Percentiles rank a stretch among this genome's conserved stretches.
Evolutionary conservation across 2,329 filamentous ascomycete species (phyloP).

Genomic region (Arthrocladium fulminans): DNA sequence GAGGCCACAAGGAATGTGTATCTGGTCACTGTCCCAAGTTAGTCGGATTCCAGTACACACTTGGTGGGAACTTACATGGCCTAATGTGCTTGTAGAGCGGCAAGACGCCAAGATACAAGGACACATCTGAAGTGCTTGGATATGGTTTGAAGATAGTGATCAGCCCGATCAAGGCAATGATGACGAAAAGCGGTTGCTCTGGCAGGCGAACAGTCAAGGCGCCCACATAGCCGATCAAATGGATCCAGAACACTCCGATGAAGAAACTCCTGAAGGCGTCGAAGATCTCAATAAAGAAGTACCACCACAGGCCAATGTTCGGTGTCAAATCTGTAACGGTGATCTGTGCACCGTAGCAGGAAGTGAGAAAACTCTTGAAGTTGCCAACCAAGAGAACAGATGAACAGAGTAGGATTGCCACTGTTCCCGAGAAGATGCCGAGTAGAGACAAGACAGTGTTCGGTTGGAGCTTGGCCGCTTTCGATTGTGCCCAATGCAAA

Average conservation of each 20-base stretch:
- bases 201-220: slow-evolving; percentile 76
- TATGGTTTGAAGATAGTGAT: slow-evolving; percentile 97
- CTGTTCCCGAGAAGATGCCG: slow-evolving; percentile 6
- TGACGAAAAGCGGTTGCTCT: slow-evolving; percentile 74
- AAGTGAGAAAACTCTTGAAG: slow-evolving; percentile 79
- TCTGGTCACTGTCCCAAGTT: slow-evolving; percentile 59
- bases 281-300: slow-evolving; percentile 99
- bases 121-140: slow-evolving; percentile 82
- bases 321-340: slow-evolving; percentile 86
- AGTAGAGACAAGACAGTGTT: slow-evolving; percentile 53
- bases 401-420: slow-evolving; percentile 14
- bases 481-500: slow-evolving; percentile 48
- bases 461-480: slow-evolving; percentile 42
- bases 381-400: slow-evolving; percentile 52
- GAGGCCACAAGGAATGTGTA: slow-evolving; percentile 83
- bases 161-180: slow-evolving; percentile 76
- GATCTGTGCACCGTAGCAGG: slow-evolving; percentile 89
- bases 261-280: slow-evolving; percentile 97
- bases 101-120: slow-evolving; percentile 72
- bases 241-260: slow-evolving; percentile 94
- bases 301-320: slow-evolving; percentile 97
- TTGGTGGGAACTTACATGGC: slow-evolving; percentile 49
- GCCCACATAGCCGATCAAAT: slow-evolving; percentile 80
- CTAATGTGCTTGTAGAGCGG: slow-evolving; percentile 87
- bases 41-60: slow-evolving; percentile 17